Base-by-base conservation (phyloP, 2,329 filamentous ascomycete species). In the Ploettnerulaceae sp. region DNA sequence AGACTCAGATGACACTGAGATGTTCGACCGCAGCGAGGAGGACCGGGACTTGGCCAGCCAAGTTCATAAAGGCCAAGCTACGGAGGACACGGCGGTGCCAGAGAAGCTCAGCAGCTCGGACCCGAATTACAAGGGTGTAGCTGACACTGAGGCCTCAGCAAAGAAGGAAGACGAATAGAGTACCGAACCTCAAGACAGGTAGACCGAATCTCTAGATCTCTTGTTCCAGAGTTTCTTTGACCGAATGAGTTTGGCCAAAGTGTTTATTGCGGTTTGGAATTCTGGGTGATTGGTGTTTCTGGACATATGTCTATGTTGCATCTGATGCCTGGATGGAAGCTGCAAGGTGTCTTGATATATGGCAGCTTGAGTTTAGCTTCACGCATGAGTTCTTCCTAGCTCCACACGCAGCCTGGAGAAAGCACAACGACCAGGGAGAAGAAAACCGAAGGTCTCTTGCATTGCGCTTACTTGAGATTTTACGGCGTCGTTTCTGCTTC, bases 11-110 rank as follows among this genome's bases (percentile, higher is more conserved):
- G 89, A 96, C 64, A 82, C 86, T 55, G 89, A 95, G 61, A 91
- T 95, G 83, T 95, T 96, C 69, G 89, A 96, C 67, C 84, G 89
- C 63, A 77, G 89, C 65, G 88, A 94, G 63, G 79, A 82, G 60
- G 87, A 94, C 63, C 87, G 88, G 66, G 89, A 95, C 64, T 75
- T 90, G 54, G 83, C 80, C 56, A 90, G 84, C 66, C 89, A 95
- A 71, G 86, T 93, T 51, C 78, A 80, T 64, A 90, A 87, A 71
- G 73, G 71, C 49, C 66, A 74, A 35, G 29, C 46, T 15, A 47
- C 44, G 4, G 25, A 51, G 26, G 35, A 32, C 21, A 14, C 37
- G 37, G 26, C 29, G 49, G 9, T 44, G 45, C 24, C 53, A 49
- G 50, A 53, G 21, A 49, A 50, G 47, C 51, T 24, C 17, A 15